phyloP scores from a whole-genome alignment of 352 stramenopile species.

The Globisporangium nodosum region DNA sequence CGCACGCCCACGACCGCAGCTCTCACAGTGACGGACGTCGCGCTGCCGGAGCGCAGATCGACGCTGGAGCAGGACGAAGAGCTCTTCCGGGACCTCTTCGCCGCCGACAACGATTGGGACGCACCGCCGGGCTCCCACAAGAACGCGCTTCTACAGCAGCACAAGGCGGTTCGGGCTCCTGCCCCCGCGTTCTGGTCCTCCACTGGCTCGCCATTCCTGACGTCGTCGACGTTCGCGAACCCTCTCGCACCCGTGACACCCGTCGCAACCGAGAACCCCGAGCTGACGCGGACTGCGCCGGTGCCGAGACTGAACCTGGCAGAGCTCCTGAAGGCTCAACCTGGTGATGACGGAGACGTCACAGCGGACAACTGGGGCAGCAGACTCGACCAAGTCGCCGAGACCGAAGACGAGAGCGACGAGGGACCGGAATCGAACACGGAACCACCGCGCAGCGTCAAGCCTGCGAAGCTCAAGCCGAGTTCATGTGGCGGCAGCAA shows the following conservation, averaged over 20 bases:
- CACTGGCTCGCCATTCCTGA: background rate
- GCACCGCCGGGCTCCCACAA: background rate
- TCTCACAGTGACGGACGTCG: slow-evolving; percentile 7
- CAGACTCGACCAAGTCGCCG: slow-evolving; percentile 5
- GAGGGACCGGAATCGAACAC: background rate
- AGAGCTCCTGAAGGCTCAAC: slow-evolving; percentile 40
- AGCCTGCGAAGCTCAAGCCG: background rate
- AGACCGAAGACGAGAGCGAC: slow-evolving; percentile 20
- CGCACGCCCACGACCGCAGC: slow-evolving; percentile 17
- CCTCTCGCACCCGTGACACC: background rate
- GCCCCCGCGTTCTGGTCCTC: background rate
- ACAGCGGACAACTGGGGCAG: slow-evolving; percentile 7
- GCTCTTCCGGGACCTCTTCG: slow-evolving; percentile 62
- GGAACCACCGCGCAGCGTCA: background rate
- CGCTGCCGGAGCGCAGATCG: background rate
- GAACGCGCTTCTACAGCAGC: background rate
- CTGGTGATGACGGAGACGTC: slow-evolving; percentile 1
- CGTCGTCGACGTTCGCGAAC: background rate
- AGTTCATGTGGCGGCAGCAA: slow-evolving; percentile 11
- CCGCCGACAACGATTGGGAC: slow-evolving; percentile 25
- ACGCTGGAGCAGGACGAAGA: slow-evolving; percentile 51
- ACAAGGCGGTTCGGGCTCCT: background rate
- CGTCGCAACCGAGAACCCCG: background rate
- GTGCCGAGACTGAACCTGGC: slow-evolving; percentile 38
- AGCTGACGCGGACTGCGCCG: slow-evolving; percentile 16